Evolutionary conservation across 306 rosid species (phyloP).

Genomic region (Vachellia pachyceras): DNA sequence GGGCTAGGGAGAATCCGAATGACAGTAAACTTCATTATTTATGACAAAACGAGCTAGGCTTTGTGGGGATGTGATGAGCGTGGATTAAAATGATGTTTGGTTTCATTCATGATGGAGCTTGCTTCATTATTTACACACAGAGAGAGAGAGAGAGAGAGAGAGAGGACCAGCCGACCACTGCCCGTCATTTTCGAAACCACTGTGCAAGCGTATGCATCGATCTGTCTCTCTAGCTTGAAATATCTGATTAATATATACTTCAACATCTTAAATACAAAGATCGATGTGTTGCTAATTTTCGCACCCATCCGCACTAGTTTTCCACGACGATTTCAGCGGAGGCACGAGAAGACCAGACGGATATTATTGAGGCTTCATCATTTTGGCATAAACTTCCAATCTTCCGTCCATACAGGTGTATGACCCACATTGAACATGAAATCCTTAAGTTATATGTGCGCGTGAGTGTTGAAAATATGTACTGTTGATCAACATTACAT

Average conservation of each 20-base stretch:
- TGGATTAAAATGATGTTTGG: background rate
- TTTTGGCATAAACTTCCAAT: background rate
- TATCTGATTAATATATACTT: background rate
- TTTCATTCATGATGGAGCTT: background rate
- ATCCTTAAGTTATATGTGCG: background rate
- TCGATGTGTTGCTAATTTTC: background rate
- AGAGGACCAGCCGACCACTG: constrained; percentile 25
- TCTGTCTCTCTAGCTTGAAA: background rate
- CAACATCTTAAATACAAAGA: background rate
- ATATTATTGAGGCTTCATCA: background rate
- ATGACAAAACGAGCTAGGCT: background rate
- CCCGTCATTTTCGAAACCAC: constrained; percentile 39
- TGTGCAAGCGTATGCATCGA: constrained; percentile 41
- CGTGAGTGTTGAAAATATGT: background rate
- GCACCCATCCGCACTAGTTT: background rate
- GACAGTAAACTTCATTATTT: background rate
- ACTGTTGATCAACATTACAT: too few species aligned
- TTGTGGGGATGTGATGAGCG: background rate
- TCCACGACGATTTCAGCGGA: background rate
- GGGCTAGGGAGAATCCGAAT: constrained; percentile 8
- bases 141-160: too few species aligned
- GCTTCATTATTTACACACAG: background rate
- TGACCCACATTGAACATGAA: background rate
- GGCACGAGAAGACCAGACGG: background rate
- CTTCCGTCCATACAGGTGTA: too few species aligned